Base-by-base conservation (phyloP, 2,329 filamentous ascomycete genomes). In the Colletotrichum lini region DNA sequence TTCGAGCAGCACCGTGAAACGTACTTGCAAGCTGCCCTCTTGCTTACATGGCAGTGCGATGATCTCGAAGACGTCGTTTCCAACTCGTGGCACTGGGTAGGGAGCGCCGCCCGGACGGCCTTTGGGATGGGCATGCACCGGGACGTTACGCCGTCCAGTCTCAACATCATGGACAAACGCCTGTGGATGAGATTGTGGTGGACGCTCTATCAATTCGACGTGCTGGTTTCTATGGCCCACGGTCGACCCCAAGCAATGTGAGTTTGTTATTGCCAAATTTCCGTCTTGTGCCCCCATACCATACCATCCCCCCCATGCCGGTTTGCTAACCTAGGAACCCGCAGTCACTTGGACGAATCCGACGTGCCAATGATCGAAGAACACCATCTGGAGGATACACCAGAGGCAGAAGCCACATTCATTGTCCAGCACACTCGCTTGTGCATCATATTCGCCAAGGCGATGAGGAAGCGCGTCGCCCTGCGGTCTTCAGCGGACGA, bases 31-130 rank as follows among this genome's bases (percentile, higher is more conserved):
- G 84, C 84, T 4, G 86, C 87, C 2, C 78, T 89, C 26, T 81
- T 89, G 1, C 74, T 89, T 63, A 88, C 86, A 2, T 89, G 87
- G 88, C 85, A 88, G 73, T 85, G 86, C 1, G 86, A 89, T 59
- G 83, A 85, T 16, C 85, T 86, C 30, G 87, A 89, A 73, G 86
- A 88, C 75, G 84, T 89, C 8, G 80, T 86, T 5, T 84, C 86
- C 49, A 89, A 89, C 73, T 83, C 85, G 18, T 87, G 81, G 79
- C 79, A 80, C 70, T 89, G 87, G 87, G 81, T 88, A 8, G 87
- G 87, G 2, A 81, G 87, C 4, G 87, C 86, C 6, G 82, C 82
- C 21, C 82, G 87, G 6, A 87, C 85, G 44, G 87, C 86, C 2
- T 83, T 85, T 0, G 87, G 87, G 0, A 78, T 88, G 64, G 87